Percentiles rank a stretch among this genome's conserved stretches.
These are phyloP conservation scores for Colletotrichum ledebouriae DNA, from an alignment of 2,329 filamentous ascomycete genomes.

Conservation along the genomic window DNA sequence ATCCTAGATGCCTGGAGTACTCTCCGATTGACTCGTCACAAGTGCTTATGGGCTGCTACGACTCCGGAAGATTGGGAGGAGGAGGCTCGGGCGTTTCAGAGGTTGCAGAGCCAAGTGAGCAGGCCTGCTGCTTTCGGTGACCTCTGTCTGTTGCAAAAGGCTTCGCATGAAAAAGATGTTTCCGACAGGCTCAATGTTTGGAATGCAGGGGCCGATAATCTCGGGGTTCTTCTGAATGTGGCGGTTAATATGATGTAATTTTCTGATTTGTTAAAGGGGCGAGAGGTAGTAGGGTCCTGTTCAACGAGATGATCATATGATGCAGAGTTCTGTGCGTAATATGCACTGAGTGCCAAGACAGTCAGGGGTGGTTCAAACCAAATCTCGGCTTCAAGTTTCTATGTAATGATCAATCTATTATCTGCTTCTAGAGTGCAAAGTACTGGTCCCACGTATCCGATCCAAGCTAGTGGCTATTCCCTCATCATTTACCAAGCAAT, in stretches of 20 bases:
- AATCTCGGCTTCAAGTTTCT: no score
- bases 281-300: no score
- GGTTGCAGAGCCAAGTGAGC: background rate
- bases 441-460: no score
- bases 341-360: no score
- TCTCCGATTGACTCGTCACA: constrained; percentile 25
- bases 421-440: no score
- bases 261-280: background rate
- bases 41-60: constrained; percentile 24
- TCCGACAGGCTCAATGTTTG: constrained; percentile 23
- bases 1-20: constrained; percentile 27
- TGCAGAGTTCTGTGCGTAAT: no score
- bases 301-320: no score
- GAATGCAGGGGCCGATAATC: constrained; percentile 39
- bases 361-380: no score
- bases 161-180: background rate
- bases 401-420: no score
- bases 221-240: constrained; percentile 29
- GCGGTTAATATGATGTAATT: constrained; percentile 14
- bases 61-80: constrained; percentile 24
- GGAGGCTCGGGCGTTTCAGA: constrained; percentile 8
- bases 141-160: constrained; percentile 8
- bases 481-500: constrained; percentile 42
- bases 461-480: no score
- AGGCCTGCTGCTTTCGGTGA: constrained; percentile 14